Evolutionary conservation across 148 eudicot genomes (phyloP), one percentile per base, ranked within the genome.

Genomic region (Rhododendron molle): DNA sequence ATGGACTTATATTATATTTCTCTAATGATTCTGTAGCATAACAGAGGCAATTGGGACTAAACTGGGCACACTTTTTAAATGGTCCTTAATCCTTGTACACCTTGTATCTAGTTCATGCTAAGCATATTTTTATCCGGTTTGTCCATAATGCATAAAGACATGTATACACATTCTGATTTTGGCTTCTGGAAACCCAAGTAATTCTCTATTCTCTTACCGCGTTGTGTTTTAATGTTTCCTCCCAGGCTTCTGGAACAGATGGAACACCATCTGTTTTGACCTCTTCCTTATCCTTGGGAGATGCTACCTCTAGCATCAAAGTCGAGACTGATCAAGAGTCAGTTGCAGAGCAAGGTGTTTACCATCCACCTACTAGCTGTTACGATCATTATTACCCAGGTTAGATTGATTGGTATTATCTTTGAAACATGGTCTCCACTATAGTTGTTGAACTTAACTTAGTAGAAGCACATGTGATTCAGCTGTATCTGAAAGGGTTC

Each of bases 361-460:
- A 88, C 80, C 83, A 90, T 86, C 91, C 90, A 89, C 88, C 91
- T 78, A 81, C 92, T 85, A 93, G 88, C 94, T 92, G 88, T 90
- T 93, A 90, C 89, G 88, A 92, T 83, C 92, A 95, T 90, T 87
- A 91, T 86, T 91, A 90, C 86, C 94, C 94, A 91, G 97, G 97
- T 93, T 85, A 87, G 90, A 83, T 73, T 76, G 74, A 34, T 74
- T 69, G 60, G 78, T 83, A 34, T 52, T 78, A 26, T 67, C 65
- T 81, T 58, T 88, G 58, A 46, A n/a, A 44, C 38, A 34, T 58
- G 79, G 32, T 80, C 23, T 71, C 34, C 74, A 16, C 40, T 58
- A 73, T 21, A n/a, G 49, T 46, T 60, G 16, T 49, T 15, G 18
- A 56, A 40, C 21, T n/a, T 28, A 62, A 54, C 21, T n/a, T 28